Evolutionary conservation across 2,329 filamentous ascomycete genomes (phyloP).

Genomic region (Alternaria alternata): DNA sequence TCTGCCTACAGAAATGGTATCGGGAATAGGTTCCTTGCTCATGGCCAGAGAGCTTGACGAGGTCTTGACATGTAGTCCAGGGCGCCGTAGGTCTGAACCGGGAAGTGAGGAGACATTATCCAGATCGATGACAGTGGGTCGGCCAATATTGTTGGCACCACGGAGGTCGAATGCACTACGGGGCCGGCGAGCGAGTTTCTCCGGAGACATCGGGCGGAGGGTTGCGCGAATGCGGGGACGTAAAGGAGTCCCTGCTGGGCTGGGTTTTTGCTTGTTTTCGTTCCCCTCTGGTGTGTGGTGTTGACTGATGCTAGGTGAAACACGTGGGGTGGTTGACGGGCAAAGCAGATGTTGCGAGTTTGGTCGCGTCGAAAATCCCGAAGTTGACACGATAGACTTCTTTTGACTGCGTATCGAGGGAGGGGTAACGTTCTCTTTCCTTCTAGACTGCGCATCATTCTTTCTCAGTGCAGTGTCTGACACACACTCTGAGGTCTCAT

Average conservation of each 20-base stretch:
- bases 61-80: constrained; percentile 10
- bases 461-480: constrained; percentile 15
- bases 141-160: constrained; percentile 1
- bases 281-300: constrained; percentile 20
- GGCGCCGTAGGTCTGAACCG: constrained; percentile 14
- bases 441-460: constrained; percentile 11
- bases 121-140: neutral
- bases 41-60: constrained; percentile 27
- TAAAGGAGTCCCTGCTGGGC: constrained; percentile 10
- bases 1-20: constrained; percentile 12
- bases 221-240: constrained; percentile 27
- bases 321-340: constrained; percentile 18
- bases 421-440: constrained; percentile 39
- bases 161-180: constrained; percentile 48
- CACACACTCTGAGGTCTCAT: constrained; percentile 13
- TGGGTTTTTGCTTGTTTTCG: constrained; percentile 2
- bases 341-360: constrained; percentile 32
- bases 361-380: constrained; percentile 11
- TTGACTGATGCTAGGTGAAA: constrained; percentile 20
- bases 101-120: constrained; percentile 1
- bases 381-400: constrained; percentile 1
- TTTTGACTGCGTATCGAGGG: constrained; percentile 2
- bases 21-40: constrained; percentile 26
- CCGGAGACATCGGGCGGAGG: constrained; percentile 27
- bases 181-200: constrained; percentile 34